Conservation (phyloP, 352 stramenopile species). For the Pythium brassicae region DNA sequence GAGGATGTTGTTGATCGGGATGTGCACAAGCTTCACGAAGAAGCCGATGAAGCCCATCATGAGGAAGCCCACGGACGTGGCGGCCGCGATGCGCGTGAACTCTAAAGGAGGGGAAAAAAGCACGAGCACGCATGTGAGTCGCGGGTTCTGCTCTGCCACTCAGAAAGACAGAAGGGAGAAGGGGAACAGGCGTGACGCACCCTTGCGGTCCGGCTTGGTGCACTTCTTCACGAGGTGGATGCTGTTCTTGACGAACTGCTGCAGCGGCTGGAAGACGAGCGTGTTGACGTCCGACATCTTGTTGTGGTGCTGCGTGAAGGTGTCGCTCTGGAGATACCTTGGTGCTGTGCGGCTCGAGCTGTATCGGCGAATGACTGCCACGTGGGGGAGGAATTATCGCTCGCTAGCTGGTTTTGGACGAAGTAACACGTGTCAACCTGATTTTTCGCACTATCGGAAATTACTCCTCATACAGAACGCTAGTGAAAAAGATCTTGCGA, state of each 20-base stretch:
- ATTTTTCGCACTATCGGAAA: too few relatives aligned
- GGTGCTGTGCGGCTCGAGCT: slow-evolving; percentile 8
- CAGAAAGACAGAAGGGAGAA: background rate
- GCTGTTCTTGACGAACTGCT: slow-evolving; percentile 97
- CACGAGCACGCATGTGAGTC: background rate
- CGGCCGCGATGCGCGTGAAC: slow-evolving; percentile 93
- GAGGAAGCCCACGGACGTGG: slow-evolving; percentile 96
- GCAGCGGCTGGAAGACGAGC: slow-evolving; percentile 94
- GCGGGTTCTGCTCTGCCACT: too few relatives aligned
- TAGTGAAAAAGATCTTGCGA: background rate
- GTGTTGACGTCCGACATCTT: slow-evolving; percentile 88
- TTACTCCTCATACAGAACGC: background rate
- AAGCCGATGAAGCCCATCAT: slow-evolving; percentile 99
- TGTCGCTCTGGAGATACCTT: background rate
- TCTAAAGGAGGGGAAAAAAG: slow-evolving; percentile 45
- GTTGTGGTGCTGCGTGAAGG: background rate
- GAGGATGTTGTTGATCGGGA: slow-evolving; percentile 99
- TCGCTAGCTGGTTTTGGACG: background rate
- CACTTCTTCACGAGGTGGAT: slow-evolving; percentile 98
- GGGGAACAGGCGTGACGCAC: slow-evolving; percentile 37
- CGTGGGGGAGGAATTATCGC: slow-evolving; percentile 1
- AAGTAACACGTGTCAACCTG: too few relatives aligned
- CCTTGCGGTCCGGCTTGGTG: slow-evolving; percentile 98
- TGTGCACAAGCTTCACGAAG: slow-evolving; percentile 99
- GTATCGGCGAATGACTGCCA: slow-evolving; percentile 18